A percentile compares a stretch with the other conserved stretches of the same genome.
Evolutionary conservation across 495 filamentous ascomycete species (phyloP).

Genomic region (Glonium stellatum): DNA sequence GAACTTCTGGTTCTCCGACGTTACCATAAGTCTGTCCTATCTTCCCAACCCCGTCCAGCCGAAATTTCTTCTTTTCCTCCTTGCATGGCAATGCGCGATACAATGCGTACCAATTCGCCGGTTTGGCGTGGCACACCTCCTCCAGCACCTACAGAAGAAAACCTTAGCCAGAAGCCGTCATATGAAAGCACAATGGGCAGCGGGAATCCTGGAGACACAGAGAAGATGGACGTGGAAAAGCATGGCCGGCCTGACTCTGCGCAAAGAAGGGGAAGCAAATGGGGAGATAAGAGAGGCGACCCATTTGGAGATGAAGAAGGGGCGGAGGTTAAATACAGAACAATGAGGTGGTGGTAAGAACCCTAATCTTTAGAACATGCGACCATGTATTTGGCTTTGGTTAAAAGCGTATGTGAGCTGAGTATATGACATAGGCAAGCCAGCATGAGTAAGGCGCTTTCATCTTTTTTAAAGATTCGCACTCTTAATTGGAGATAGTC

Average conservation of each 20-base stretch:
- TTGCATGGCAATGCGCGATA: too few relatives aligned
- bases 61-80: too few relatives aligned
- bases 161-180: not conserved
- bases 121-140: too few relatives aligned
- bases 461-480: not conserved
- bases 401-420: not conserved
- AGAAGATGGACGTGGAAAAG: not conserved
- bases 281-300: constrained; percentile 9
- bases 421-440: not conserved
- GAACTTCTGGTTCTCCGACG: too few relatives aligned
- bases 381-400: constrained; percentile 2
- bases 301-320: constrained; percentile 27
- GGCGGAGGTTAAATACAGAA: constrained; percentile 18
- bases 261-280: not conserved
- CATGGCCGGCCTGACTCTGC: not conserved
- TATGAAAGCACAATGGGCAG: not conserved
- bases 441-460: not conserved
- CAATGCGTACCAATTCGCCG: too few relatives aligned
- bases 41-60: too few relatives aligned
- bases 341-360: constrained; percentile 23
- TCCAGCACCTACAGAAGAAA: too few relatives aligned
- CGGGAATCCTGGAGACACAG: not conserved
- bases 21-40: too few relatives aligned
- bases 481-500: constrained; percentile 11
- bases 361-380: not conserved